These are phyloP conservation scores for Hymenochaete sp. DNA, from an alignment of 1,284 basidiomycete genomes.

Conservation along the genomic window DNA sequence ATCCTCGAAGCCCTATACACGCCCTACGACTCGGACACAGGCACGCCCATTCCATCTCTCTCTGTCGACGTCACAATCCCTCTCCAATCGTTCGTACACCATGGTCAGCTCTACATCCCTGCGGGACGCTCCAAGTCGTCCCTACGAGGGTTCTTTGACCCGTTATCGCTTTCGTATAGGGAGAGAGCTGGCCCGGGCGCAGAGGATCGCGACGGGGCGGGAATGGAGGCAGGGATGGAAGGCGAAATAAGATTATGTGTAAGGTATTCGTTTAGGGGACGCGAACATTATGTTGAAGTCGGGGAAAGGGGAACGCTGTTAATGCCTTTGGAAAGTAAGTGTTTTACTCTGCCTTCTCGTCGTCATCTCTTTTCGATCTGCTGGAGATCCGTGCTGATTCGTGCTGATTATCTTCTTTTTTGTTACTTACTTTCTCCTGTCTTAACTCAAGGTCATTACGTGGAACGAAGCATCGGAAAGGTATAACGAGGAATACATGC, in stretches of 20 bases:
- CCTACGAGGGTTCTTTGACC: constrained; percentile 20
- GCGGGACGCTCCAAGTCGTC: constrained; percentile 37
- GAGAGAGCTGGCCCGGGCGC: neutral
- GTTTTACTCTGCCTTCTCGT: neutral
- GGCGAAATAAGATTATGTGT: constrained; percentile 35
- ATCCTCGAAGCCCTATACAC: constrained; percentile 69
- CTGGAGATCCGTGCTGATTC: neutral
- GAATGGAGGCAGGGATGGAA: constrained; percentile 33
- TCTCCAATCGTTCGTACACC: constrained; percentile 73
- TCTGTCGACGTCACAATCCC: constrained; percentile 72
- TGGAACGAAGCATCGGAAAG: neutral
- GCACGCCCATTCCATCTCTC: constrained; percentile 40
- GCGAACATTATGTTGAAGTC: constrained; percentile 36
- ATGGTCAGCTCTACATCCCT: constrained; percentile 44
- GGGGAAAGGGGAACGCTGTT: constrained; percentile 36
- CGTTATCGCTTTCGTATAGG: constrained; percentile 16
- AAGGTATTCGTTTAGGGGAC: constrained; percentile 39
- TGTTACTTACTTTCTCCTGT: no score
- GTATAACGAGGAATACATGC: neutral
- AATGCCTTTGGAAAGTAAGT: constrained; percentile 34
- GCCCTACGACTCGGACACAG: constrained; percentile 41
- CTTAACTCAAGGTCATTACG: neutral
- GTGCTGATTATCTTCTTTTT: neutral
- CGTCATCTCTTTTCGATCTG: neutral
- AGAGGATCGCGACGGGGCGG: constrained; percentile 23